Evolutionary conservation across 1,139 yeast genomes (phyloP).

Genomic region (Protomyces pachydermus): DNA sequence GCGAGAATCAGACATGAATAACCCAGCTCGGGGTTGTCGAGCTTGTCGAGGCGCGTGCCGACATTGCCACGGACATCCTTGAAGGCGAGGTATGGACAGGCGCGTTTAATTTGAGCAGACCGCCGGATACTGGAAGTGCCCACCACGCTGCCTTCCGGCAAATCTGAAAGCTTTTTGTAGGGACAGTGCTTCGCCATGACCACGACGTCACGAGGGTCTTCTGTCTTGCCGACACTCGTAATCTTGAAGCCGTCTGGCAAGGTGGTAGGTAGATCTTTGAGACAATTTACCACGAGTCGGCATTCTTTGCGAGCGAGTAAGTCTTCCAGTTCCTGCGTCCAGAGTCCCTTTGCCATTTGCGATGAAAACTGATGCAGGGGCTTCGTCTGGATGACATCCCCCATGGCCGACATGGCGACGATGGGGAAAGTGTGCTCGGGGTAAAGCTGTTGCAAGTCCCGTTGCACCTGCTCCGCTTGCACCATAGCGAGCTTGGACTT

Average conservation of each 20-base stretch:
- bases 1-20: conserved; percentile 80
- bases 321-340: conserved; percentile 93
- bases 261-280: conserved; percentile 91
- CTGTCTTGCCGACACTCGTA: conserved; percentile 81
- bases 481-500: conserved; percentile 79
- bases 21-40: conserved; percentile 62
- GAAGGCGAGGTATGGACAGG: conserved; percentile 53
- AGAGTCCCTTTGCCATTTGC: conserved; percentile 80
- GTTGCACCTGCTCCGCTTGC: conserved; percentile 73
- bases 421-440: conserved; percentile 66
- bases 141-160: conserved; percentile 80
- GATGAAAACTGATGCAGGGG: conserved; percentile 72
- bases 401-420: conserved; percentile 75
- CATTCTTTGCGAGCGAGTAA: conserved; percentile 64
- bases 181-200: conserved; percentile 66
- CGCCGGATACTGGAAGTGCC: conserved; percentile 94
- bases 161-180: conserved; percentile 59
- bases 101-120: conserved; percentile 67
- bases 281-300: conserved; percentile 86
- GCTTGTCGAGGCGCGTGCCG: conserved; percentile 71
- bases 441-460: conserved; percentile 52
- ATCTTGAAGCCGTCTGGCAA: conserved; percentile 85
- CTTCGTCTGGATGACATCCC: conserved; percentile 77
- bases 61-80: conserved; percentile 53
- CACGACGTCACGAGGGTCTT: conserved; percentile 69